Evolutionary conservation across 116 monocot species (phyloP), one percentile per base, ranked within the genome.

Genomic region (Phalaenopsis hybrid): DNA sequence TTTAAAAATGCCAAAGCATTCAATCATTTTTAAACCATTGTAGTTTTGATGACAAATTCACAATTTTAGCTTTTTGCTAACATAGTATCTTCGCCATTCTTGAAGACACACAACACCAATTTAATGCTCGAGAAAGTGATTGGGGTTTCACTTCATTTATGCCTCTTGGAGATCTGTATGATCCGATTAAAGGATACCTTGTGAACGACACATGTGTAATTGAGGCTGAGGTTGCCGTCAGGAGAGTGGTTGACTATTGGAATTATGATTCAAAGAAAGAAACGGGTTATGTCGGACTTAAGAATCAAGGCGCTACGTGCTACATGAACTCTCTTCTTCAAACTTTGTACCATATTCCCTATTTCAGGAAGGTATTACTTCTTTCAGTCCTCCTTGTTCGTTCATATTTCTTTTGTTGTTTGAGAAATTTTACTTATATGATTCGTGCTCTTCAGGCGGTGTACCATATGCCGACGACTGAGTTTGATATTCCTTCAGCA

Each of bases 241-340:
- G 93, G 44, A 91, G 82, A 81, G 92, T 97, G 44, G 81, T 91
- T 81, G 94, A 97, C 74, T 93, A 92, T 50, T 97, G 97, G 97
- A 85, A 90, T 74, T 92, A 97, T 84, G 97, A 94, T 75, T 97
- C 97, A 17, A 97, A 94, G 84, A 97, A 97, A 76, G 97, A 97
- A 87, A 97, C 97, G n/a, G 97, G 97, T 67, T 97, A 82, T 91
- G 97, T 97, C 81, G 97, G 97, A 74, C 97, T 97, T 33, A 97
- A 97, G 90, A 97, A 97, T 81, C 97, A 97, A 85, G 97, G 97
- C 69, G 97, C 97, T 84, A 97, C 97, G 51, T 97, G 97, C 84
- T 97, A 97, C 87, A 97, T 97, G 97, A 97, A 97, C 83, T 97
- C 97, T 86, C 93, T 97, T 82, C 94, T 97, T 79, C 97, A 97